Evolutionary conservation across 495 filamentous ascomycete genomes (phyloP).

Genomic region (Apodospora peruviana): DNA sequence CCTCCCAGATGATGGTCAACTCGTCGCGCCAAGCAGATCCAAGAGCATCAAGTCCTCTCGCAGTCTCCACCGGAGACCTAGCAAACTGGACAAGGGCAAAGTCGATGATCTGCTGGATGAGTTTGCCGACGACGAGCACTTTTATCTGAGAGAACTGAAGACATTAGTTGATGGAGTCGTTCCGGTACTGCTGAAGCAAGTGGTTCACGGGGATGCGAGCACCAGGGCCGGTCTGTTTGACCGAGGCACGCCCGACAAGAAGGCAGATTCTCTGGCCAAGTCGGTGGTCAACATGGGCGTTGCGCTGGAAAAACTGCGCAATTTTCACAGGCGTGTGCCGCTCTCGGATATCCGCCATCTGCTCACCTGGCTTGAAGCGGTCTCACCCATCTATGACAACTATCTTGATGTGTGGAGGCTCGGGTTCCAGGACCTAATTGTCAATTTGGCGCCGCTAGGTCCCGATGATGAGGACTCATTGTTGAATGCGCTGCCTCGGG

Average conservation of each 20-base stretch:
- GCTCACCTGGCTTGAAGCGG: slow-evolving; percentile 72
- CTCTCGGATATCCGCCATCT: slow-evolving; percentile 61
- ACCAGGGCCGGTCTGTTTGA: slow-evolving; percentile 64
- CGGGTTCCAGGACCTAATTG: slow-evolving; percentile 91
- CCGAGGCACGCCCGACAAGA: slow-evolving; percentile 12
- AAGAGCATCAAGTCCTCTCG: slow-evolving; percentile 63
- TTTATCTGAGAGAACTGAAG: slow-evolving; percentile 88
- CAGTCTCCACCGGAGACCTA: slow-evolving; percentile 67
- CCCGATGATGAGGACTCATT: slow-evolving; percentile 50
- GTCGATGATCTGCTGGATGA: slow-evolving; percentile 73
- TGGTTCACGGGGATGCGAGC: slow-evolving; percentile 65
- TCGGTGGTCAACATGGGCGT: slow-evolving; percentile 95
- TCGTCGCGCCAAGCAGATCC: slow-evolving; percentile 29
- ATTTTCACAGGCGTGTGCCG: slow-evolving; percentile 72
- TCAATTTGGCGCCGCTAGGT: slow-evolving; percentile 74
- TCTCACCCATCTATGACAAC: slow-evolving; percentile 72
- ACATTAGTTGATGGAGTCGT: slow-evolving; percentile 95
- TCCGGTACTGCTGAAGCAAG: slow-evolving; percentile 82
- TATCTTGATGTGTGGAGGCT: slow-evolving; percentile 89
- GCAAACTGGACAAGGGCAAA: slow-evolving; percentile 58
- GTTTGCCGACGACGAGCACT: slow-evolving; percentile 74
- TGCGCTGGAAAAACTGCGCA: slow-evolving; percentile 75
- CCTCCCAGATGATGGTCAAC: slow-evolving; percentile 55
- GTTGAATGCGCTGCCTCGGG: slow-evolving; percentile 65
- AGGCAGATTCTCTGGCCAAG: slow-evolving; percentile 55